Percentiles rank a stretch among this genome's conserved stretches.
Conservation (phyloP, 257 asterid species). For the Avicennia marina region DNA sequence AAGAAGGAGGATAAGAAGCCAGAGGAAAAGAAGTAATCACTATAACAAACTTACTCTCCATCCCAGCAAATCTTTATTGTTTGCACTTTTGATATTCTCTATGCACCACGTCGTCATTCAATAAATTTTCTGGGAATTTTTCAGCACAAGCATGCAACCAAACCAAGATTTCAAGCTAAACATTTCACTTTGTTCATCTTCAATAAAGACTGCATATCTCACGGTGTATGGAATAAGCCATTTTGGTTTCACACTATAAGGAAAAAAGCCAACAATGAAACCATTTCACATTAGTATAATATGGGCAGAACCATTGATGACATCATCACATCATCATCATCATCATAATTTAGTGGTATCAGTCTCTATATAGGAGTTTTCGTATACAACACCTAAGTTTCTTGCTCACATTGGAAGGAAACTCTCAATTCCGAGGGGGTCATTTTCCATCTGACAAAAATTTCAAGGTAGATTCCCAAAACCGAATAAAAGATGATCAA, state of each 20-base stretch:
- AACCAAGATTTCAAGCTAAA: neutral
- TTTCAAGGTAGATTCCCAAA: neutral
- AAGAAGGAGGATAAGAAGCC: conserved; percentile 29
- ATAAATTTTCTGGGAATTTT: neutral
- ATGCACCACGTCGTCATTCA: neutral
- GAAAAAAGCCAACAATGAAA: neutral
- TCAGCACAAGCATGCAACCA: neutral
- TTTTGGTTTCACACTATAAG: neutral
- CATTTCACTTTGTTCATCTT: neutral
- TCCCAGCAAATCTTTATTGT: neutral
- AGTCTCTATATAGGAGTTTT: neutral
- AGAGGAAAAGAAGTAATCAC: conserved; percentile 22
- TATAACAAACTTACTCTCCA: neutral
- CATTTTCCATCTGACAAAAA: neutral
- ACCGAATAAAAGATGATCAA: neutral
- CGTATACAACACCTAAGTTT: too few species aligned
- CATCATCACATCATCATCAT: neutral
- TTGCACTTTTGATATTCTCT: neutral
- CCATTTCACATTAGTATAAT: too few species aligned
- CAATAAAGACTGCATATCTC: too few species aligned
- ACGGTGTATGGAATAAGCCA: neutral
- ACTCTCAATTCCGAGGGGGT: neutral
- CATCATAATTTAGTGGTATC: neutral
- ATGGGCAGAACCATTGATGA: neutral
- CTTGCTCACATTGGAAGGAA: neutral